Evolutionary conservation across 441 rosid species (phyloP).

Genomic region (Geranium incanum): DNA sequence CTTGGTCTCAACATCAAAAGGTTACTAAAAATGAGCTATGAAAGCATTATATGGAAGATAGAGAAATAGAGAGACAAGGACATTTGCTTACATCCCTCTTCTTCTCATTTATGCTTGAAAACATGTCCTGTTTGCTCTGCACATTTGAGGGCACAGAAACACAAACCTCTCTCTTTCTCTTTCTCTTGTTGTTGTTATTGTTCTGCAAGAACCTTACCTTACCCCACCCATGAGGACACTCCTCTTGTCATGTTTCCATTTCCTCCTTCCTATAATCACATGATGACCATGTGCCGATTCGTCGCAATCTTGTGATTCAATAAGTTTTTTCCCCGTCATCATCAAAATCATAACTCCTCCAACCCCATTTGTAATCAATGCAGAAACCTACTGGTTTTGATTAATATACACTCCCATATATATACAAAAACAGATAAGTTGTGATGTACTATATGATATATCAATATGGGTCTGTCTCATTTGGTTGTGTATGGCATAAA

Average conservation of each 20-base stretch:
- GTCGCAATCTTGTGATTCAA: conserved; percentile 29
- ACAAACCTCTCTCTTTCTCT: no score
- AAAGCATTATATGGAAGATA: neutral
- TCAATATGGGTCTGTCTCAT: neutral
- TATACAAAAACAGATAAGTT: neutral
- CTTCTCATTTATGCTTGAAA: no score
- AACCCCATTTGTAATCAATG: conserved; percentile 19
- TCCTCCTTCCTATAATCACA: conserved; percentile 24
- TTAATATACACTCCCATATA: neutral
- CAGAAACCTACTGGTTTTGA: neutral
- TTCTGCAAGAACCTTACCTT: conserved; percentile 3
- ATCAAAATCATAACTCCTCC: neutral
- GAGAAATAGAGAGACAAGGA: neutral
- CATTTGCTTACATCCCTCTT: neutral
- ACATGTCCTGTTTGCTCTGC: no score
- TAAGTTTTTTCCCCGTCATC: neutral
- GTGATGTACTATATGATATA: conserved; percentile 1
- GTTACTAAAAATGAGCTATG: conserved; percentile 32
- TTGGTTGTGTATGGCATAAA: conserved; percentile 6
- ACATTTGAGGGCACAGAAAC: no score
- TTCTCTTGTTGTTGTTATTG: no score
- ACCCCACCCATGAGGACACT: conserved; percentile 24
- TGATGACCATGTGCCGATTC: conserved; percentile 35
- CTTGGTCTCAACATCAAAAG: conserved; percentile 15
- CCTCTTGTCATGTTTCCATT: neutral